phyloP scores from a whole-genome alignment of 805 yeast species.

The Pichia deserticola region DNA sequence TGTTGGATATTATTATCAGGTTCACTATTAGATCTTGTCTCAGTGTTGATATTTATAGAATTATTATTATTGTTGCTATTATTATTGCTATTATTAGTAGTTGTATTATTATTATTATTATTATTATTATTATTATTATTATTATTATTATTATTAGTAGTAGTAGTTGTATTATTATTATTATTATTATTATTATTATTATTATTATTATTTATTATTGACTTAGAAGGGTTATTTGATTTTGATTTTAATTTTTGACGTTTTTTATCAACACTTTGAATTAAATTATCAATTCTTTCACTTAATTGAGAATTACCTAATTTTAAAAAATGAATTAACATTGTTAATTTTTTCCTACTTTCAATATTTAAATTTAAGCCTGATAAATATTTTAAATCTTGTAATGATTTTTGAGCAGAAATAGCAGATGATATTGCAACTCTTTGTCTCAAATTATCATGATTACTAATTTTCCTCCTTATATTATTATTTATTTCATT shows the following conservation, averaged over 20 bases:
- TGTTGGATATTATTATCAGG: conserved; percentile 29
- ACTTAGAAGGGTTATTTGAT: not conserved
- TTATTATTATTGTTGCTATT: too few relatives aligned
- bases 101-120: too few relatives aligned
- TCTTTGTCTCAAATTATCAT: conserved; percentile 20
- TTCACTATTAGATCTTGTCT: conserved; percentile 3
- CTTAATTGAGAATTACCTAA: conserved; percentile 75
- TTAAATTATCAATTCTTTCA: conserved; percentile 52
- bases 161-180: too few relatives aligned
- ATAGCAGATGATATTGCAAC: conserved; percentile 25
- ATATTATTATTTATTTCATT: not conserved
- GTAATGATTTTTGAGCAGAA: conserved; percentile 25
- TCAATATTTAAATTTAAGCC: conserved; percentile 41
- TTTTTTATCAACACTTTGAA: conserved; percentile 24
- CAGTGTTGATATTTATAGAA: not conserved
- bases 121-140: too few relatives aligned
- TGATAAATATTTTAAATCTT: conserved; percentile 29
- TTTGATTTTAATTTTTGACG: conserved; percentile 10
- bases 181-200: too few relatives aligned
- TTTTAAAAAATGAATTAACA: conserved; percentile 71
- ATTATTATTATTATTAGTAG: too few relatives aligned
- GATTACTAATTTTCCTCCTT: not conserved
- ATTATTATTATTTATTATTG: too few relatives aligned
- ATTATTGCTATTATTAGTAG: too few relatives aligned
- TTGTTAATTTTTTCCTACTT: conserved; percentile 65